phyloP scores from a whole-genome alignment of 192 early-diverging fungal species.

The Spizellomyces sp. region DNA sequence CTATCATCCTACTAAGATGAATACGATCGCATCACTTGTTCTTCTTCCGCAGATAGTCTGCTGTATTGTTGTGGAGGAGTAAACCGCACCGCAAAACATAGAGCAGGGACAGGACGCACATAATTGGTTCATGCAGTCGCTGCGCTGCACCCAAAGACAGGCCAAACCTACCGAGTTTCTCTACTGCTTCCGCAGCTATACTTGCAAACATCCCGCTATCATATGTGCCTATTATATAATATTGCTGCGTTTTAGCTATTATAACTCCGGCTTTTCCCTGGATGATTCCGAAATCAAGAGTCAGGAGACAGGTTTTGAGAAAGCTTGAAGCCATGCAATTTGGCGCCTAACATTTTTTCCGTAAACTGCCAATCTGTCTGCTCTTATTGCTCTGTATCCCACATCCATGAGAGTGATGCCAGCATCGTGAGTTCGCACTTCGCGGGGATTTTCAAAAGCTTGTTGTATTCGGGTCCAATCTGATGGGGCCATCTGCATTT shows the following conservation, averaged over 20 bases:
- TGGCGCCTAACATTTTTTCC: conserved; percentile 48
- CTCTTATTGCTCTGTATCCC: conserved; percentile 46
- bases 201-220: conserved; percentile 54
- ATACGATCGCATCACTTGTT: conserved; percentile 42
- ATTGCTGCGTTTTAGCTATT: conserved; percentile 43
- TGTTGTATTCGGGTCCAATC: conserved; percentile 43
- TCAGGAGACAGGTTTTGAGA: background rate
- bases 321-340: conserved; percentile 1
- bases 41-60: conserved; percentile 55
- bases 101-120: no score
- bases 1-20: background rate
- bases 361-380: conserved; percentile 51
- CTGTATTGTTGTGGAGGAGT: conserved; percentile 9
- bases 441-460: conserved; percentile 52
- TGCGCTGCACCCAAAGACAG: background rate
- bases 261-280: conserved; percentile 53
- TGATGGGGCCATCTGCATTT: conserved; percentile 29
- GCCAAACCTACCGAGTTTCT: conserved; percentile 47
- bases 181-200: conserved; percentile 56
- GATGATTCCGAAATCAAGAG: background rate
- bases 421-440: conserved; percentile 45
- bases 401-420: conserved; percentile 48
- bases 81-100: no score
- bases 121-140: background rate
- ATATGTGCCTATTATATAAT: conserved; percentile 55